Evolutionary conservation across 306 rosid genomes (phyloP), one percentile per base, ranked within the genome.

Genomic region (Malus sieversii): DNA sequence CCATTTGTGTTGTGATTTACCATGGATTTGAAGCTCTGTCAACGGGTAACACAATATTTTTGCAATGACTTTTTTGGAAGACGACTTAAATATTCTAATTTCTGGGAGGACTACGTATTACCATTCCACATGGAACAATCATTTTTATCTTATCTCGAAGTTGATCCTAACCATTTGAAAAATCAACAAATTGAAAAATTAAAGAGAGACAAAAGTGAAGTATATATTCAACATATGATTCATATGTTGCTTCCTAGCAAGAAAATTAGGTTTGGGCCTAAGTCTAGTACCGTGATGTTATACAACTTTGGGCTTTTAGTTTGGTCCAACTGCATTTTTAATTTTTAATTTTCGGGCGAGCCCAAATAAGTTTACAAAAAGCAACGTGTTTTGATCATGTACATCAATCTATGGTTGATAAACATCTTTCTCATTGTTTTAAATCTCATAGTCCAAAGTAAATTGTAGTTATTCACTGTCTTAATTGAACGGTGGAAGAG

Each of bases 141-240:
- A 60, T 76, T 53, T 70, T 71, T 76, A 82, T 78, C 86, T 76
- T 78, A 79, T 63, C 81, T 85, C 87, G 87, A 90, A 88, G 85
- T 84, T 84, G 92, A 86, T 83, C 68, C 81, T 79, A 40, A 69
- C 70, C 73, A 78, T 19, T 66, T n/a, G 10, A 23, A 10, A 8
- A 19, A 19, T 22, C 3, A 66, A 35, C 40, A 16, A 30, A 29
- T 29, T 5, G 4, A 7, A 7, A 64, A 29, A 63, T 22, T 22
- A 29, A 61, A 63, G 44, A 32, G 44, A 32, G 44, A 63, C 12
- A 63, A 19, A 32, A 5, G 6, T 16, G 55, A 51, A 15, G 55
- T 16, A 16, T 51, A 16, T 5, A 15, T 51, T 51, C 19, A 51
- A 16, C 18, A 7, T 7, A 38, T 7, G 42, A 38, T 6, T 38